Base-by-base conservation (phyloP, 768 basidiomycete species). In the Tephrocybe sp. region DNA sequence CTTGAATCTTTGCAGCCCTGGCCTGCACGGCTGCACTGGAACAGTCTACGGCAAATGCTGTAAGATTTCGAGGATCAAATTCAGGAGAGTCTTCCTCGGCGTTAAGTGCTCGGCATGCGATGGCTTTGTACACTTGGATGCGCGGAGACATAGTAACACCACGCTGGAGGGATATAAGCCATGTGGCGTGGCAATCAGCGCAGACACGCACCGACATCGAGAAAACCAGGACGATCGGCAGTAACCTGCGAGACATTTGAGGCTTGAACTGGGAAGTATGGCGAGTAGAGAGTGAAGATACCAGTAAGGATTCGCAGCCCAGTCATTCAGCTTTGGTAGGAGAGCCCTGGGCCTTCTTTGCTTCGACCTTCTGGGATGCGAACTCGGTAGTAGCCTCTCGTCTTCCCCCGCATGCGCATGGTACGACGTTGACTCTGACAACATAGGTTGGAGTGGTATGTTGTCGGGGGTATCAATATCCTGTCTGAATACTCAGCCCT, bases 111-210 rank as follows among this genome's bases (percentile, higher is more conserved):
- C 82, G 75, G 65, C 89, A 91, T 3, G 89, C 83, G 44, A 92
- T 79, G 42, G 84, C 80, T 36, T 83, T 89, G 72, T 84, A 90
- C 24, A 92, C 85, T 64, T 89, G 84, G 38, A 92, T 85, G 48
- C 88, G 80, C 9, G 88, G 84, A 30, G 87, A 83, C 64, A 87
- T 73, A 1, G 88, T 90, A 69, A 91, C 83, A 27, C 89, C 88
- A 21, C 89, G 85, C 89, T 91, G 54, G 6, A 43, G 16, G 6
- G 35, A 25, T 30, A 22, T 54, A 19, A 55, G 51, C 43, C 49
- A 19, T 19, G 49, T 21, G 47, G 30, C 12, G 12, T 9, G 22
- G 39, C 15, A 4, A 44, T 31, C 35, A 18, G 41, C 27, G 13
- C 28, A 24, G 25, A 25, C 4, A 71, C 78, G 53, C 59, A 89